Conservation (phyloP, 495 filamentous ascomycete species). For the Melanomma pulvis-pyrius region DNA sequence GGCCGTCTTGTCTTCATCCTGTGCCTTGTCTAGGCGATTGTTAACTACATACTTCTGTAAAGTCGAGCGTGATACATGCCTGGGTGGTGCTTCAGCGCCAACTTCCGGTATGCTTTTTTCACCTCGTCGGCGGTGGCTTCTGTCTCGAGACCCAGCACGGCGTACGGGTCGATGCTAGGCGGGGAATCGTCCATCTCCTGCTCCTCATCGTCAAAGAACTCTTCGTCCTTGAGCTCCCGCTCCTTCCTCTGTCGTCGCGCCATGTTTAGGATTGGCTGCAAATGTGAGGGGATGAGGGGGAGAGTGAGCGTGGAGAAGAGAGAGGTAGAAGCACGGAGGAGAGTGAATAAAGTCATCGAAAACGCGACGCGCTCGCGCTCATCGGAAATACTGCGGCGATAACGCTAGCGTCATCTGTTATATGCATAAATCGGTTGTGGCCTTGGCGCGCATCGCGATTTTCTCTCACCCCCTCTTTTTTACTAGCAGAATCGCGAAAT, state of each 20-base stretch:
- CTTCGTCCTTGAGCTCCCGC: not conserved
- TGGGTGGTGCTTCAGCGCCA: slow-evolving; percentile 49
- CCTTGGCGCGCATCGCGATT: too few species aligned
- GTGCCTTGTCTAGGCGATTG: slow-evolving; percentile 67
- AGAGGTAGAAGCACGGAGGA: not conserved
- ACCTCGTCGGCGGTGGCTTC: slow-evolving; percentile 45
- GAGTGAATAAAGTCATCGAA: not conserved
- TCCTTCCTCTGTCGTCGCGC: slow-evolving; percentile 1
- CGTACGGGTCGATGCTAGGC: slow-evolving; percentile 48
- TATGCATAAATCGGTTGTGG: too few species aligned
- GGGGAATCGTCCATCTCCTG: slow-evolving; percentile 38
- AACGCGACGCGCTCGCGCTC: slow-evolving; percentile 34
- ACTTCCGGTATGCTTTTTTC: slow-evolving; percentile 50
- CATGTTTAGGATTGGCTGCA: slow-evolving; percentile 3
- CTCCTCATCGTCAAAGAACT: slow-evolving; percentile 16
- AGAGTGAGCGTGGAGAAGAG: not conserved
- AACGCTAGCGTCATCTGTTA: too few species aligned
- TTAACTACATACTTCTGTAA: not conserved
- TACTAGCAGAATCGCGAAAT: too few species aligned
- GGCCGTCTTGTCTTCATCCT: slow-evolving; percentile 61
- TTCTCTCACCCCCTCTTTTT: too few species aligned
- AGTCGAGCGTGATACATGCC: slow-evolving; percentile 28
- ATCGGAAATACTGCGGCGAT: not conserved
- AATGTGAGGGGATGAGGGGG: not conserved
- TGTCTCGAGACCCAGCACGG: slow-evolving; percentile 43